phyloP scores from a whole-genome alignment of 1,284 basidiomycete genomes.

The Blastosporella zonata region DNA sequence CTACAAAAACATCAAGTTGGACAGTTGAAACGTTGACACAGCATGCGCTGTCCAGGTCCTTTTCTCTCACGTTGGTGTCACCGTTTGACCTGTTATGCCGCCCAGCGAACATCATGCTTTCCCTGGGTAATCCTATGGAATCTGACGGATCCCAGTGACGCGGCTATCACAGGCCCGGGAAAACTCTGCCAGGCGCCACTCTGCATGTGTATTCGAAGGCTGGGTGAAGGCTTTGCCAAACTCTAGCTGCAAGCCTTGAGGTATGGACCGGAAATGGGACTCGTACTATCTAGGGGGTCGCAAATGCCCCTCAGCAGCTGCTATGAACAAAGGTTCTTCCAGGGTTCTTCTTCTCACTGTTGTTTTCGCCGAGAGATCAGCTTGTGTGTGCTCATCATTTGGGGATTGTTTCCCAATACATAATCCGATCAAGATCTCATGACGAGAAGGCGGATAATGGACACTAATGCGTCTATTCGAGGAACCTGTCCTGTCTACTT shows the following conservation, averaged over 20 bases:
- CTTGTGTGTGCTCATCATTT: constrained; percentile 16
- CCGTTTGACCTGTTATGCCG: constrained; percentile 5
- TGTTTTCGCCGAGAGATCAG: constrained; percentile 16
- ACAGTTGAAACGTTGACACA: constrained; percentile 8
- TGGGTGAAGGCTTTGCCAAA: background rate
- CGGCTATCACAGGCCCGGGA: background rate
- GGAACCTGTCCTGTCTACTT: constrained; percentile 15
- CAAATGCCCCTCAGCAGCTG: constrained; percentile 5
- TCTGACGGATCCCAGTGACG: background rate
- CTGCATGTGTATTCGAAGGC: background rate
- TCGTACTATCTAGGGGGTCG: background rate
- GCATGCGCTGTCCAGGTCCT: background rate
- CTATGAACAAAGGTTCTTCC: constrained; percentile 17
- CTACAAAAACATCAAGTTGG: background rate
- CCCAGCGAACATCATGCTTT: background rate
- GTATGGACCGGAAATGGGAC: background rate
- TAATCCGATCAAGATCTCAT: constrained; percentile 28
- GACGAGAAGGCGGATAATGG: constrained; percentile 25
- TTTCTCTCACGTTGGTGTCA: constrained; percentile 15
- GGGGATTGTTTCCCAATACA: constrained; percentile 15
- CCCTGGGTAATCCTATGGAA: constrained; percentile 2
- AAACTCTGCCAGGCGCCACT: background rate
- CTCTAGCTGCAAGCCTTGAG: background rate
- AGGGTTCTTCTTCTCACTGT: constrained; percentile 19
- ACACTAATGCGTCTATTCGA: constrained; percentile 20